Evolutionary conservation across 2,329 filamentous ascomycete species (phyloP).

Genomic region (Cytospora leucostoma): DNA sequence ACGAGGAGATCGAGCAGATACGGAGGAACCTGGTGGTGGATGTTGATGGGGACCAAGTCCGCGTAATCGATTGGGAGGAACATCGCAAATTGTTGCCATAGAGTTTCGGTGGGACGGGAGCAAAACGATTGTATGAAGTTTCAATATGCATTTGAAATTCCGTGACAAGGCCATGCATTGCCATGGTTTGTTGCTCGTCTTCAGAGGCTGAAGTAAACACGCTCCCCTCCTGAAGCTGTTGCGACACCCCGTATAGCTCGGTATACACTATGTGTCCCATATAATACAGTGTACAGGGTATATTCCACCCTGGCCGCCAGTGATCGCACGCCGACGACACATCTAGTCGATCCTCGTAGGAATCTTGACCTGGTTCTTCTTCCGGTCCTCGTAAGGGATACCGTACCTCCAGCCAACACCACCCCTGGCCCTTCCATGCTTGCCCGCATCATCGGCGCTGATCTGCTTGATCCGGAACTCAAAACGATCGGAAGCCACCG

Average conservation of each 20-base stretch:
- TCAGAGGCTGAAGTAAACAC: not conserved
- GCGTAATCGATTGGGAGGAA: slow-evolving; percentile 34
- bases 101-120: slow-evolving; percentile 24
- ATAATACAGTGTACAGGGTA: slow-evolving; percentile 10
- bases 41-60: slow-evolving; percentile 27
- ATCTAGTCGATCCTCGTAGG: slow-evolving; percentile 56
- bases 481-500: slow-evolving; percentile 54
- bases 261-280: not conserved
- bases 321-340: not conserved
- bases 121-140: not conserved
- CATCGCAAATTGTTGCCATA: slow-evolving; percentile 32
- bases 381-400: slow-evolving; percentile 62
- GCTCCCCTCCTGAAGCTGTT: not conserved
- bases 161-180: not conserved
- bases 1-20: slow-evolving; percentile 55
- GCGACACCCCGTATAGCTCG: not conserved
- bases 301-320: slow-evolving; percentile 36
- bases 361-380: slow-evolving; percentile 67
- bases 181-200: not conserved
- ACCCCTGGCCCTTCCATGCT: slow-evolving; percentile 50
- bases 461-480: slow-evolving; percentile 65
- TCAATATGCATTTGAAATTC: not conserved
- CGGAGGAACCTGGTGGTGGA: slow-evolving; percentile 50
- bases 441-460: slow-evolving; percentile 58
- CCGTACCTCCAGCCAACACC: slow-evolving; percentile 66